phyloP scores from a whole-genome alignment of 352 stramenopile species.

The Pseudoperonospora humuli region DNA sequence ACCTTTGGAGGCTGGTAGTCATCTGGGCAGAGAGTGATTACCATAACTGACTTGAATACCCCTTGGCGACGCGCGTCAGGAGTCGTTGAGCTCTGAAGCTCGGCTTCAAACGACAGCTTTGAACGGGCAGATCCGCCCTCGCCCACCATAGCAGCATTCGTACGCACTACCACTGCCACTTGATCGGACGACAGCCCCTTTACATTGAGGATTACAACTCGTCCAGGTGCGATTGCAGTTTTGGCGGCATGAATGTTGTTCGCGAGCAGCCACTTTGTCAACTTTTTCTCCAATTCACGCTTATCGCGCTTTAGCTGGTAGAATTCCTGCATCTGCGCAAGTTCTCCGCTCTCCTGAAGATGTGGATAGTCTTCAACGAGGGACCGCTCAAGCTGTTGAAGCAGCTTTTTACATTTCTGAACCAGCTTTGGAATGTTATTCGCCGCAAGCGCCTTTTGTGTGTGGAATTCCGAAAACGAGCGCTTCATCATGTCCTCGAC shows the following conservation, averaged over 20 bases:
- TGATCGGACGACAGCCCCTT: constrained; percentile 55
- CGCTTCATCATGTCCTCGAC: constrained; percentile 96
- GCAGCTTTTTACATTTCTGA: constrained; percentile 44
- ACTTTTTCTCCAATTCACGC: constrained; percentile 53
- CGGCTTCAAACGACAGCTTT: constrained; percentile 40
- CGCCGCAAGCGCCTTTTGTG: constrained; percentile 78
- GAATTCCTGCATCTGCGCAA: constrained; percentile 54
- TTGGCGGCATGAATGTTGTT: constrained; percentile 60
- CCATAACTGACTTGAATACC: constrained; percentile 71
- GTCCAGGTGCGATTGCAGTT: constrained; percentile 50
- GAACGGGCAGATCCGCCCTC: constrained; percentile 25
- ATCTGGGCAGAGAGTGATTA: constrained; percentile 59
- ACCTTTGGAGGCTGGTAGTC: constrained; percentile 50
- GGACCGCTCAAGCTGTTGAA: constrained; percentile 39
- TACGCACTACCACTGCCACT: constrained; percentile 55
- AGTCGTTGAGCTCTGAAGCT: constrained; percentile 13
- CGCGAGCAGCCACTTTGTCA: constrained; percentile 64
- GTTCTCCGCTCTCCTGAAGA: constrained; percentile 44
- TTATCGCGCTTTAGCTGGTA: constrained; percentile 70
- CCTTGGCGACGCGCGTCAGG: constrained; percentile 14
- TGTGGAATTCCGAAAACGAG: constrained; percentile 95
- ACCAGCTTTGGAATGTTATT: constrained; percentile 77
- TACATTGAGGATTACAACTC: constrained; percentile 54
- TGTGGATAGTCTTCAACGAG: constrained; percentile 58
- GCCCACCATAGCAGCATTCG: constrained; percentile 21